Base-by-base conservation (phyloP, 805 yeast genomes). In the Cyberlindnera americana region DNA sequence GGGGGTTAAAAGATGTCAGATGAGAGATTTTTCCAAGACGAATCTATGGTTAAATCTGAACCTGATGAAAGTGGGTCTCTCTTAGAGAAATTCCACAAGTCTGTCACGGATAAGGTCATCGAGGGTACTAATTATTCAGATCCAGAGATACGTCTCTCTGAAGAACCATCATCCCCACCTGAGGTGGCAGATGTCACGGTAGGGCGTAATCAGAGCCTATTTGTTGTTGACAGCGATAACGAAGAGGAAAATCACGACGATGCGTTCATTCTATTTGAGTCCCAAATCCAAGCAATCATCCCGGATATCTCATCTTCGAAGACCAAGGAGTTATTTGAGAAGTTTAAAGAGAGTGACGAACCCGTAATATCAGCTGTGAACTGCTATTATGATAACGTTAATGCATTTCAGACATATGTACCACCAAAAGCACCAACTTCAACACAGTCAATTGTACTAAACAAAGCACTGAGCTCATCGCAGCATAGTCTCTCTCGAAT, bases 291-390 rank as follows among this genome's bases (percentile, higher is more conserved):
- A 28, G 64, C 61, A 3, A 59, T 70, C 29, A 59, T 69, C 13
- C 65, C 67, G 0, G 61, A 52, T 9, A 57, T 71, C 2, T 33
- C 56, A 8, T 46, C 48, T 1, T 13, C 35, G 0, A 41, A 51
- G 4, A 46, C 62, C 2, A 38, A 41, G 6, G 26, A 37, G 13
- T 47, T 70, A 11, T 62, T 46, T 35, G 44, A 49, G 2, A 59
- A 55, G 39, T 65, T 57, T 42, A 47, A 50, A n/a, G 37, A 46
- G 13, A 34, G 49, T 0, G 50, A 48, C 1, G 57, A 60, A n/a
- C 51, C 60, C 3, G 50, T 70, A 3, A 44, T 65, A 11, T 50
- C 51, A n/a, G 72, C 77, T 1, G 61, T 68, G 2, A 63, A 66
- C 40, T 64, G 61, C 1, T 42, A 19, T 19, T 43, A 43, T 24